A percentile compares a stretch with the other conserved stretches of the same genome.
phyloP scores from a whole-genome alignment of 164 flowering plant genomes.

The Brasenia schreberi region DNA sequence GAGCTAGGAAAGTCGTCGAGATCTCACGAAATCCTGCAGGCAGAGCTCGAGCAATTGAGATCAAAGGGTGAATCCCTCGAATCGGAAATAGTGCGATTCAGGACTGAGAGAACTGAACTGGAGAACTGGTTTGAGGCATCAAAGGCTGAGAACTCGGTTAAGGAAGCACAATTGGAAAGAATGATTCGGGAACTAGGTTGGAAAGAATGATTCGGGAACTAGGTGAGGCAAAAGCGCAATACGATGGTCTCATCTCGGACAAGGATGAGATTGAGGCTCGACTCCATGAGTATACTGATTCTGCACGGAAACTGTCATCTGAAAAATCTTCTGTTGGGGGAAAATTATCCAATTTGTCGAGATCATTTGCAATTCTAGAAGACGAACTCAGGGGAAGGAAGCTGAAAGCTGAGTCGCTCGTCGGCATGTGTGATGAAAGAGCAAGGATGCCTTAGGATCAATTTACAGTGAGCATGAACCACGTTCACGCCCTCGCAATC shows the following conservation, averaged over 20 bases:
- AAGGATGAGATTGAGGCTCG: neutral
- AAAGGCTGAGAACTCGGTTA: neutral
- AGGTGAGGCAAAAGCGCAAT: neutral
- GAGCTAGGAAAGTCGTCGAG: neutral
- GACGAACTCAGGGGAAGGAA: neutral
- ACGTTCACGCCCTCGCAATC: too few species aligned
- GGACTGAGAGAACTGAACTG: neutral
- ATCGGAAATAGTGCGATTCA: neutral
- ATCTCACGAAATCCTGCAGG: neutral
- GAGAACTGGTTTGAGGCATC: neutral
- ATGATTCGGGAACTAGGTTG: too few species aligned
- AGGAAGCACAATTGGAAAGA: neutral
- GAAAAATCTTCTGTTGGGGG: neutral
- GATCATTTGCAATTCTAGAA: neutral
- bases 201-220: neutral
- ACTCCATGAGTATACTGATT: neutral
- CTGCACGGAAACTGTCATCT: neutral
- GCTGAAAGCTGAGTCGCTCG: too few species aligned
- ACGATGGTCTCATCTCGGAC: neutral
- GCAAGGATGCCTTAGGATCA: too few species aligned
- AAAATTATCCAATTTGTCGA: neutral
- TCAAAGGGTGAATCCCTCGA: conserved; percentile 4
- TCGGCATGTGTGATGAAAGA: too few species aligned
- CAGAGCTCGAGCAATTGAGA: conserved; percentile 15
- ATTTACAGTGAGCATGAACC: too few species aligned